Evolutionary conservation across 139 green algal species (phyloP), one percentile per base, ranked within the genome.

Genomic region (Tetradesmus obliquus): DNA sequence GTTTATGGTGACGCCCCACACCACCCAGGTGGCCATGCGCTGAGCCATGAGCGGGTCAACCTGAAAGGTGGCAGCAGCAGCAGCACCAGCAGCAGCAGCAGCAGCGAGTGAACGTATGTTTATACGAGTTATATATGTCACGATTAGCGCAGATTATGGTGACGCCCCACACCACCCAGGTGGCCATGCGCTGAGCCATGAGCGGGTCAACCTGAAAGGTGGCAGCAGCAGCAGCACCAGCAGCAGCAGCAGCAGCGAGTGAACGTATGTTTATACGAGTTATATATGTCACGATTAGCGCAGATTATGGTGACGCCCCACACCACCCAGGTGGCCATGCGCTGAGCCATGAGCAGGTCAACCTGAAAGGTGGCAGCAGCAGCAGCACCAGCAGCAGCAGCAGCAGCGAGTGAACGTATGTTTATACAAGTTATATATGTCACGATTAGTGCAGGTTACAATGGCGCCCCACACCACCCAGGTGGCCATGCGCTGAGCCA

Each of bases 251-350:
- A 45, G 32, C 32, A 45, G 0, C 32, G 20, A 24, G 82, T 15
- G 32, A 45, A 45, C 32, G 32, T 45, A 45, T 45, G 32, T 45
- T 45, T 45, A 45, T 45, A 45, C 32, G 0, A 45, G 82, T 15
- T n/a, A 13, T 12, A 22, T 20, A n/a, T 66, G 15, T 20, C 62
- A 13, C 17, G 8, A 62, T 19, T 15, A 72, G 82, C 32, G 9
- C 32, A 45, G 20, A 1, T 0, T 45, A 45, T 0, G 32, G 95
- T 94, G n/a, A 95, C 91, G 0, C 88, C 95, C 95, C 95, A 97
- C 79, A 95, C 54, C 55, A 96, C 93, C 93, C 93, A 97, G 3
- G 95, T 96, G 45, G 94, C 94, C 94, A 97, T 96, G 54, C 95
- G 91, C 84, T 94, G 82, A 5, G 93, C 93, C 95, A 97, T 97